phyloP scores from a whole-genome alignment of 768 basidiomycete genomes.

The Trametes gibbosa region DNA sequence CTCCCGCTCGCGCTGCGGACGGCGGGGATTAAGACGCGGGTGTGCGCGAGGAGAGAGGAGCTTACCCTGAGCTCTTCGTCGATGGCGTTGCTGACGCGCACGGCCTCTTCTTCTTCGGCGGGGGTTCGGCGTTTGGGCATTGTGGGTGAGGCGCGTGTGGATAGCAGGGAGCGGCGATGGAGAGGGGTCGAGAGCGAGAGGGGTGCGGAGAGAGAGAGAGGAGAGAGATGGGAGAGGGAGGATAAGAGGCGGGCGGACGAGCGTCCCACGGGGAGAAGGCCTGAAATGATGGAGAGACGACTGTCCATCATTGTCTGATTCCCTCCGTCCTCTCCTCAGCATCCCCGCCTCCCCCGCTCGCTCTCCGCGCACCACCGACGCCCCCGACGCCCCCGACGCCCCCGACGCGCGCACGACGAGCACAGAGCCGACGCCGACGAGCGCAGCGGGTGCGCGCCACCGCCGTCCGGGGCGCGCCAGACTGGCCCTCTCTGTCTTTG shows the following conservation, averaged over 20 bases:
- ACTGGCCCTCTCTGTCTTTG: no score
- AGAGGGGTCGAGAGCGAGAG: not conserved
- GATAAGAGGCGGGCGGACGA: not conserved
- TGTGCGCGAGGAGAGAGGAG: not conserved
- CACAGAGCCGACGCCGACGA: no score
- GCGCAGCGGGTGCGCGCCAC: no score
- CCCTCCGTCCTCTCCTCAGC: not conserved
- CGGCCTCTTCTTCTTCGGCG: slow-evolving; percentile 20
- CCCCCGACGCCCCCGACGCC: not conserved
- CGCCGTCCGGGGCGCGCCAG: no score
- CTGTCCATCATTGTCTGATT: not conserved
- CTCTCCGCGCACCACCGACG: not conserved
- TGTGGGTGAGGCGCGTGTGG: not conserved
- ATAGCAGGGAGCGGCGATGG: not conserved
- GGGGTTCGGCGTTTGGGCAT: slow-evolving; percentile 16
- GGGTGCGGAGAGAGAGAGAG: not conserved
- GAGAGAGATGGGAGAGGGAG: not conserved
- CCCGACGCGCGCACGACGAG: not conserved
- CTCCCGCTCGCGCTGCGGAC: slow-evolving; percentile 28
- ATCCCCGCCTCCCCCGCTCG: not conserved
- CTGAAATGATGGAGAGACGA: slow-evolving; percentile 6
- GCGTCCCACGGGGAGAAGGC: slow-evolving; percentile 8
- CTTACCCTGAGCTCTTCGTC: slow-evolving; percentile 25
- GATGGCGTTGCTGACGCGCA: slow-evolving; percentile 23
- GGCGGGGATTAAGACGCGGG: not conserved